Base-by-base conservation (phyloP, 2,329 filamentous ascomycete species). In the Zalaria obscura region DNA sequence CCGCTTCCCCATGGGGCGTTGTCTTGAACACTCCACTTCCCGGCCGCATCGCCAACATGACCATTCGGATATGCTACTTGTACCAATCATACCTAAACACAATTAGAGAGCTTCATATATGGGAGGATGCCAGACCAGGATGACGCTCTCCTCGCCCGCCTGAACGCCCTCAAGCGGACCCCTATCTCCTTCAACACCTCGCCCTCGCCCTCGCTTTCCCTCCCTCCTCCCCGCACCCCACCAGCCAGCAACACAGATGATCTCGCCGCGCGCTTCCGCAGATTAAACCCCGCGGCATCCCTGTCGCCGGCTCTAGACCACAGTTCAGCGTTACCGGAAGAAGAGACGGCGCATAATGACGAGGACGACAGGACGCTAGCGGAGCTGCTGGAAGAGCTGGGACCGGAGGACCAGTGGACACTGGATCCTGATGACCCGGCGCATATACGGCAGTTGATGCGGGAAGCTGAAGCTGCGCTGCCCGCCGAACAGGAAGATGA, bases 131-230 rank as follows among this genome's bases (percentile, higher is more conserved):
- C 40, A 33, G 36, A 45, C 31, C 38, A 43, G 31, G 64, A 68
- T 43, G 56, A 64, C 39, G 55, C 61, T 43, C 61, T 70, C 18
- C 62, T 69, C 41, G 64, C 66, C 18, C 62, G 67, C 38, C 57
- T 70, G 31, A 69, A 69, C 46, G 66, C 67, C 9, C 57, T 70
- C 38, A 68, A 67, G 49, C 61, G 62, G 35, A 63, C 64, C 1
- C 57, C 52, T 27, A 55, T 68, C 18, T 59, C 48, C 39, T 51
- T 68, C 11, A 39, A 50, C 34, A 40, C 39, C 25, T 27, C 41
- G 11, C 25, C 36, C 28, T 32, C 27, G 4, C 38, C 18, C 18
- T 18, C 18, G 18, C 18, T 18, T 18, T 18, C 18, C 18, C 18
- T 18, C 2, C 18, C 18, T 18, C 18, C 18, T 18, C 18, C 18